These are phyloP conservation scores for Orbilia javanica DNA, from an alignment of 2,329 filamentous ascomycete genomes.

Conservation along the genomic window DNA sequence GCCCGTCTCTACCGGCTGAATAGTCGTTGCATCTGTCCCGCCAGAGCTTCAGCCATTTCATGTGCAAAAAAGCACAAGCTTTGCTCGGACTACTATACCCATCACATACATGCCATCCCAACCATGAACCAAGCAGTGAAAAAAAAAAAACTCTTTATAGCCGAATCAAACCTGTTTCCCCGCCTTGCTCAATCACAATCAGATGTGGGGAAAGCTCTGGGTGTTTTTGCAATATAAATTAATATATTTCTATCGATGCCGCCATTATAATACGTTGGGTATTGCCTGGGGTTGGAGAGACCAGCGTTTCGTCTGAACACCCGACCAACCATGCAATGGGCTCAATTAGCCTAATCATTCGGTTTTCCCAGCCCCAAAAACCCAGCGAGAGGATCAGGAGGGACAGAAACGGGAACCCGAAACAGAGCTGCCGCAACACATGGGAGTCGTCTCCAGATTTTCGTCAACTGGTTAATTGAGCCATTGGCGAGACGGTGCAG, in stretches of 20 bases:
- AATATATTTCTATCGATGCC: conserved; percentile 56
- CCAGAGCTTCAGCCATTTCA: not conserved
- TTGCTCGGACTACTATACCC: conserved; percentile 40
- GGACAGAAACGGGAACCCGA: conserved; percentile 1
- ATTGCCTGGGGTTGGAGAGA: conserved; percentile 1
- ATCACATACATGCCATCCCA: not conserved
- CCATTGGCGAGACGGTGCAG: conserved; percentile 4
- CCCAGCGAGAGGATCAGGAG: not conserved
- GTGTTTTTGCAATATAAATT: conserved; percentile 36
- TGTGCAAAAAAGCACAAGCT: conserved; percentile 15
- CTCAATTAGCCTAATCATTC: conserved; percentile 40
- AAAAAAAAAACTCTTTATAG: conserved; percentile 18
- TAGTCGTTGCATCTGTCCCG: conserved; percentile 5
- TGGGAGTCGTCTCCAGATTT: conserved; percentile 38
- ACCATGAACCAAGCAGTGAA: not conserved
- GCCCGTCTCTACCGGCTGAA: conserved; percentile 39
- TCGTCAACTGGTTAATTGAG: conserved; percentile 12
- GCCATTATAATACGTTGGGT: conserved; percentile 7
- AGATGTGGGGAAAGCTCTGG: conserved; percentile 42
- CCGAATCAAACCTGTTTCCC: conserved; percentile 6
- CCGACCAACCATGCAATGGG: conserved; percentile 28
- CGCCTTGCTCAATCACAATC: conserved; percentile 4
- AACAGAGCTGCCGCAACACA: conserved; percentile 29
- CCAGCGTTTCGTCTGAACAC: conserved; percentile 37
- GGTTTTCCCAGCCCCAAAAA: not conserved